Evolutionary conservation across 768 basidiomycete species (phyloP), one percentile per base, ranked within the genome.

Genomic region (Lanmaoa rubissima): DNA sequence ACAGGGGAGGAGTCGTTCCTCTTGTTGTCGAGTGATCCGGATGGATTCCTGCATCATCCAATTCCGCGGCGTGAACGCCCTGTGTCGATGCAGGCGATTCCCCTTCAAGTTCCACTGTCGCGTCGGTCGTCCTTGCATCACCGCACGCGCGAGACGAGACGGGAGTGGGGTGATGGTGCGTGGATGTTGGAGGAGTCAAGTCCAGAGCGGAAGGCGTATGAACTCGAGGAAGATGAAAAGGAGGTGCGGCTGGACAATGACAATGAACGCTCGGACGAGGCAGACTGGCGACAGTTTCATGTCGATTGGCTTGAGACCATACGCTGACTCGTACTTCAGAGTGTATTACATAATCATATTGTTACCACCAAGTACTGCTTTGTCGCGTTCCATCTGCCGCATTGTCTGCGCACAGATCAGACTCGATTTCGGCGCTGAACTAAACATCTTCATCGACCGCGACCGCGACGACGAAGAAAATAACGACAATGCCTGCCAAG

Each of bases 271-370:
- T 17, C 16, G 24, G 51, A 48, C 10, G 16, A 24, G 31, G 44
- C 44, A 40, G 82, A 85, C 65, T 85, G 83, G 83, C 76, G 82
- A 5, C 77, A 82, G 65, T 84, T 84, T 53, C 82, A 84, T 59
- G 70, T 74, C 17, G 78, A 82, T 47, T 71, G 81, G 60, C 49
- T 73, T 3, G 57, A 45, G 31, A 61, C 54, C 26, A 52, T 68
- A 17, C 19, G 38, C 1, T 61, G 46, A 47, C 16, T n/a, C 3
- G 5, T 36, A 36, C 28, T 24, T 24, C 21, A 24, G 36, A 0
- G 10, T 44, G 21, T 48, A 62, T 68, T 67, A 67, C 47, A 17
- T 67, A 67, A 66, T 55, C 14, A 1, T 26, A 58, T 49, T 47
- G 36, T 4, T 43, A 28, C 40, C 16, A 24, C 14, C n/a, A 32